Evolutionary conservation across 1,284 basidiomycete species (phyloP).

Genomic region (Rhodotorula sp.): DNA sequence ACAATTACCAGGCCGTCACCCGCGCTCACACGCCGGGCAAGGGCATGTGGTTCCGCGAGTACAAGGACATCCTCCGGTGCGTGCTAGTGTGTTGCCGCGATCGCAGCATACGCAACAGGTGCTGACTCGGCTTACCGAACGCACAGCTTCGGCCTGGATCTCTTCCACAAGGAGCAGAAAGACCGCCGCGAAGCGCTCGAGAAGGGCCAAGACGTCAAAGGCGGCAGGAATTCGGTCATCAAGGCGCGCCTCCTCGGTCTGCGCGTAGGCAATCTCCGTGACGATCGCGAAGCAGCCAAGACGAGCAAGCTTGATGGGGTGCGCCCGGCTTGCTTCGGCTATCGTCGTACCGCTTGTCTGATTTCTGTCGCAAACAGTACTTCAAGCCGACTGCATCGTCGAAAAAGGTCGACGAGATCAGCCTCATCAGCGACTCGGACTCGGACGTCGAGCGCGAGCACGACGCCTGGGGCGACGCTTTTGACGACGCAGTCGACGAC

Average conservation of each 20-base stretch:
- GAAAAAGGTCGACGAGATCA: not conserved
- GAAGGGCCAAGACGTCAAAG: constrained; percentile 24
- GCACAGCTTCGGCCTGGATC: constrained; percentile 28
- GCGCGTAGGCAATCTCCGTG: constrained; percentile 40
- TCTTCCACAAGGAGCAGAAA: constrained; percentile 39
- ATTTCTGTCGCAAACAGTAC: too few relatives aligned
- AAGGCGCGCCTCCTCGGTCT: constrained; percentile 43
- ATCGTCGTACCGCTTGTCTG: not conserved
- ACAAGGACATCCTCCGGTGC: constrained; percentile 30
- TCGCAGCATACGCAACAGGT: too few relatives aligned
- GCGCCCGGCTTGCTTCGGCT: not conserved
- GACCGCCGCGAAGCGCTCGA: constrained; percentile 20
- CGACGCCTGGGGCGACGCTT: constrained; percentile 9
- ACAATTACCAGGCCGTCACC: constrained; percentile 79
- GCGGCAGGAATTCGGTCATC: constrained; percentile 17
- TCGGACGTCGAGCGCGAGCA: constrained; percentile 16
- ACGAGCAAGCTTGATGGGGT: constrained; percentile 16
- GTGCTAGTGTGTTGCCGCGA: not conserved
- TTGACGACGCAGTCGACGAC: constrained; percentile 1
- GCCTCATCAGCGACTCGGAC: constrained; percentile 13
- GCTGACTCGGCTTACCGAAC: too few relatives aligned
- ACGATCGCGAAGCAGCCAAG: constrained; percentile 31
- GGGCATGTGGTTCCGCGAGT: constrained; percentile 33
- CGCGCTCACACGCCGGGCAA: constrained; percentile 72
- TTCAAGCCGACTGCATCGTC: too few relatives aligned